These are phyloP conservation scores for Eutypa lata DNA, from an alignment of 2,329 filamentous ascomycete species.

Conservation along the genomic window DNA sequence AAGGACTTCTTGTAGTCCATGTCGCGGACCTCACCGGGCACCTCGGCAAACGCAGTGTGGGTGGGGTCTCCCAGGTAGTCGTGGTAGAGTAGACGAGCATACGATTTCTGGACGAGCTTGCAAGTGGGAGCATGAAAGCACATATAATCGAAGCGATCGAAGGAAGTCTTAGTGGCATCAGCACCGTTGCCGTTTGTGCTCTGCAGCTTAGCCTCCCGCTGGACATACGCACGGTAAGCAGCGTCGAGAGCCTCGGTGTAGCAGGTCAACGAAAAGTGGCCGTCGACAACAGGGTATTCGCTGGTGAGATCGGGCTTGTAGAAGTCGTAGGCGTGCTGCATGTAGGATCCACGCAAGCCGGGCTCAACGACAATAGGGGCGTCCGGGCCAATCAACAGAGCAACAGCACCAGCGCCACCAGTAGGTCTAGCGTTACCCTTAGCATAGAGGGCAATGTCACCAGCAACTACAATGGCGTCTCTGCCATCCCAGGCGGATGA, in stretches of 20 bases:
- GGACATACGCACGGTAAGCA: slow-evolving; percentile 77
- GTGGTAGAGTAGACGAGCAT: slow-evolving; percentile 80
- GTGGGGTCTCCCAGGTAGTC: slow-evolving; percentile 74
- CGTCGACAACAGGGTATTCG: slow-evolving; percentile 84
- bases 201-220: slow-evolving; percentile 62
- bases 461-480: slow-evolving; percentile 75
- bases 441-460: slow-evolving; percentile 82
- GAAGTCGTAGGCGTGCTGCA: slow-evolving; percentile 84
- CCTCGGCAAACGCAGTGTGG: slow-evolving; percentile 66
- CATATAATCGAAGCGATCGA: slow-evolving; percentile 83
- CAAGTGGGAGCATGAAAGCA: slow-evolving; percentile 82
- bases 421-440: slow-evolving; percentile 80
- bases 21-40: slow-evolving; percentile 72
- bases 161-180: slow-evolving; percentile 51
- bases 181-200: slow-evolving; percentile 48
- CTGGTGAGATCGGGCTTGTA: slow-evolving; percentile 87
- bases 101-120: slow-evolving; percentile 85
- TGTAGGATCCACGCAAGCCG: slow-evolving; percentile 75
- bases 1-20: slow-evolving; percentile 78
- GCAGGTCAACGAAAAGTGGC: slow-evolving; percentile 78
- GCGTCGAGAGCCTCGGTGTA: slow-evolving; percentile 78
- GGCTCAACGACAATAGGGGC: slow-evolving; percentile 75
- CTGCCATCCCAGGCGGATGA: slow-evolving; percentile 84
- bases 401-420: slow-evolving; percentile 75
- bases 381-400: slow-evolving; percentile 74